These are phyloP conservation scores for Botryotinia convoluta DNA, from an alignment of 2,329 filamentous ascomycete genomes.

Conservation along the genomic window DNA sequence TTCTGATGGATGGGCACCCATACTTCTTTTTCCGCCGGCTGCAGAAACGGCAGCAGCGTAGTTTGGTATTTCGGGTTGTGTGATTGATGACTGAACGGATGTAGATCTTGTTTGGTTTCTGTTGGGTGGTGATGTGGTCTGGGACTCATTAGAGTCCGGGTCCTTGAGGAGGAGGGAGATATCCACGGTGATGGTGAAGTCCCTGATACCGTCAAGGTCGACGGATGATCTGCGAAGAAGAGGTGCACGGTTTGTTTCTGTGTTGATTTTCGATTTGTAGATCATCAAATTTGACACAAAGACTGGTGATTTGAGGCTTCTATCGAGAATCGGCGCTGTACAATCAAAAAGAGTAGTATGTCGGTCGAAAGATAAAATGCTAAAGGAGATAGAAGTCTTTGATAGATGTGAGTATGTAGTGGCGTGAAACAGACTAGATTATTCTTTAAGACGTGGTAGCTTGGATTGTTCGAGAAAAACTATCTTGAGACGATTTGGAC, in stretches of 20 bases:
- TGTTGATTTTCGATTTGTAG: conserved; percentile 5
- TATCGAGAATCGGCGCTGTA: conserved; percentile 25
- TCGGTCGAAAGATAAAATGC: conserved; percentile 22
- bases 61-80: conserved; percentile 29
- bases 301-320: conserved; percentile 25
- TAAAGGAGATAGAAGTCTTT: conserved; percentile 26
- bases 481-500: conserved; percentile 36
- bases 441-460: conserved; percentile 27
- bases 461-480: conserved; percentile 29
- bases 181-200: conserved; percentile 76
- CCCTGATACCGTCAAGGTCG: conserved; percentile 38
- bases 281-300: conserved; percentile 20
- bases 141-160: conserved; percentile 70
- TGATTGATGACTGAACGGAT: conserved; percentile 32
- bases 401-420: conserved; percentile 29
- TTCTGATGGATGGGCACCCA: conserved; percentile 54
- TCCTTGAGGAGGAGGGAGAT: conserved; percentile 85
- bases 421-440: conserved; percentile 34
- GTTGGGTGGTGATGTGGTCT: conserved; percentile 45
- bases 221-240: conserved; percentile 37
- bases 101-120: conserved; percentile 36
- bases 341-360: conserved; percentile 22
- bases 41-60: conserved; percentile 31
- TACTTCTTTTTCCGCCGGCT: conserved; percentile 47
- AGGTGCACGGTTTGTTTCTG: conserved; percentile 25